Evolutionary conservation across 176 grass and related monocot species (phyloP), one percentile per base, ranked within the genome.

Genomic region (Aegilops speltoides): DNA sequence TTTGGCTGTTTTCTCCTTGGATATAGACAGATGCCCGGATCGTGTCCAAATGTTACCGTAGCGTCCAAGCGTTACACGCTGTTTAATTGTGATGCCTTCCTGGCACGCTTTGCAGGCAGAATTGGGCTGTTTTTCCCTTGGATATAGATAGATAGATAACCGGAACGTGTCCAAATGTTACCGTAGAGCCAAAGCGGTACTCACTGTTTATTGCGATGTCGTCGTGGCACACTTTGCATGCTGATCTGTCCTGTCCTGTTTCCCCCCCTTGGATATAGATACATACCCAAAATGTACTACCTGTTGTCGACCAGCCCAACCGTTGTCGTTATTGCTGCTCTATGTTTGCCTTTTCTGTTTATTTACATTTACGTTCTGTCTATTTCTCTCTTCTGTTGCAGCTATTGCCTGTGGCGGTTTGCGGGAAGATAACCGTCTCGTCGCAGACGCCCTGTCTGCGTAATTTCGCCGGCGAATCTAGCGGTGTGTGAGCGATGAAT

Each of bases 401-500:
- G 54, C 7, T 68, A 68, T 76, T 68, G 34, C 43, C 25, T 61
- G 54, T 29, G 57, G 62, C 14, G 36, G 6, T 54, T 83, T 10
- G 48, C 14, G 12, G 6, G 64, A 36, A 64, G 73, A 37, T 82
- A 26, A 26, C 25, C 3, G 36, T 83, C 59, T 54, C 0, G 38
- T 72, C 68, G 50, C 17, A 37, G 76, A 40, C 7, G n/a, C 46
- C 10, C 7, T 78, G 75, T 24, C 9, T 78, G 68, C 20, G 7
- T 28, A 65, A 52, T 86, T 77, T 77, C 24, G 37, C 24, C 0
- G 6, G 31, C 74, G 38, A n/a, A 16, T 54, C 15, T 69, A 89
- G 16, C 73, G 61, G 81, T 38, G 11, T n/a, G 60, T 78, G 25
- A 76, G 56, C 77, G 22, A 86, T 77, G 86, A 64, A 13, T 78